Percentiles rank a stretch among this genome's conserved stretches.
Evolutionary conservation across 2,329 filamentous ascomycete species (phyloP).

Genomic region (Exutisphaerella laricina): DNA sequence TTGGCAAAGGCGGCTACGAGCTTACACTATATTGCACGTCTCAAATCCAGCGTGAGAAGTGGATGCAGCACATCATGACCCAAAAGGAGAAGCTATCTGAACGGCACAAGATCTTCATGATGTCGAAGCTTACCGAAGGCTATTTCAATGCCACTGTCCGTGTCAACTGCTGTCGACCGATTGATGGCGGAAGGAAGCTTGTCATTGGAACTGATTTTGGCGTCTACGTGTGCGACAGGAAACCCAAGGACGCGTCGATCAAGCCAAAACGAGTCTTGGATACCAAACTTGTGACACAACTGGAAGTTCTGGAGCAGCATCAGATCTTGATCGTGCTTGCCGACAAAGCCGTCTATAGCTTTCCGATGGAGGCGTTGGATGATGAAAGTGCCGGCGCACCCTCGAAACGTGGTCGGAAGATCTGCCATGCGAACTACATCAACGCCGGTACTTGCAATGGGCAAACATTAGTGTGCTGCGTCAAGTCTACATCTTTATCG

Average conservation of each 20-base stretch:
- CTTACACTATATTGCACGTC: constrained; percentile 82
- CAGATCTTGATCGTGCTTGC: constrained; percentile 83
- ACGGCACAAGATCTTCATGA: constrained; percentile 64
- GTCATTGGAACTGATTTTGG: constrained; percentile 93
- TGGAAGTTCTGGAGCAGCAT: constrained; percentile 95
- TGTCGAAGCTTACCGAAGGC: constrained; percentile 67
- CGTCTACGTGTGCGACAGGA: constrained; percentile 86
- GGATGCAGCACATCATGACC: constrained; percentile 90
- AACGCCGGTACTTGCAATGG: constrained; percentile 93
- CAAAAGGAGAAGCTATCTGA: constrained; percentile 83
- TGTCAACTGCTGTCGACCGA: constrained; percentile 91
- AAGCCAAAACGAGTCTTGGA: constrained; percentile 82
- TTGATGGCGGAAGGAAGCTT: constrained; percentile 90
- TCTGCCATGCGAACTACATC: constrained; percentile 98
- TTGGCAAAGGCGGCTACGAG: constrained; percentile 94
- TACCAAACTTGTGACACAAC: constrained; percentile 79
- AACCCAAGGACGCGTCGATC: constrained; percentile 68
- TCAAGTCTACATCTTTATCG: constrained; percentile 87
- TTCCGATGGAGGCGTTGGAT: constrained; percentile 79
- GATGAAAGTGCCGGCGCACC: constrained; percentile 68
- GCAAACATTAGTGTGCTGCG: constrained; percentile 89
- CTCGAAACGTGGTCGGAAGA: constrained; percentile 86
- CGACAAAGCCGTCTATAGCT: constrained; percentile 89
- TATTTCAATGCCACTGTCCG: constrained; percentile 87
- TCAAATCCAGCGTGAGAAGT: constrained; percentile 83